phyloP scores from a whole-genome alignment of 192 early-diverging fungal genomes.

The Coemansia sp. region DNA sequence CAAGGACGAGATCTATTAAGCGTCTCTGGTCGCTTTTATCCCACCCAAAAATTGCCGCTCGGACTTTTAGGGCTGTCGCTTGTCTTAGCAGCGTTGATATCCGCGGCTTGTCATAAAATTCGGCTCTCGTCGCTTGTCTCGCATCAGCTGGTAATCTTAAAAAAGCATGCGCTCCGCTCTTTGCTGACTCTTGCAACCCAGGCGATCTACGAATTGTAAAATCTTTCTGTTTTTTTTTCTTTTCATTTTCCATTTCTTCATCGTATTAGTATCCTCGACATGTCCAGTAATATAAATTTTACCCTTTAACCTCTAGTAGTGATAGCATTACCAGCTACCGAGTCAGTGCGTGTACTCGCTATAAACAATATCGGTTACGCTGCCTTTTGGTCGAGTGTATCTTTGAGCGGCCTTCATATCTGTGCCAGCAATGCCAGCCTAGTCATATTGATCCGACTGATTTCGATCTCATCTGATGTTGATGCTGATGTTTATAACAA shows the following conservation, averaged over 20 bases:
- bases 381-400: neutral
- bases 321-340: neutral
- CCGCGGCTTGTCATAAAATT: conserved; percentile 12
- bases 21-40: neutral
- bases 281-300: neutral
- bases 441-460: neutral
- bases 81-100: neutral
- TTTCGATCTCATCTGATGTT: neutral
- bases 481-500: too few relatives aligned
- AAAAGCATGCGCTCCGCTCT: neutral
- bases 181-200: neutral
- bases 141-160: neutral
- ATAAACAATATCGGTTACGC: neutral
- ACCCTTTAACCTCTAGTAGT: neutral
- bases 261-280: conserved; percentile 12
- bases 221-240: neutral
- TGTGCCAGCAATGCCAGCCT: neutral
- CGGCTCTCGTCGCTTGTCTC: conserved; percentile 1
- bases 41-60: conserved; percentile 6
- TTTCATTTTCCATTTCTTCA: neutral
- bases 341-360: neutral
- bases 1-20: conserved; percentile 16
- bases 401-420: too few relatives aligned
- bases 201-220: conserved; percentile 12
- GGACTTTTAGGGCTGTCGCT: neutral